phyloP scores from a whole-genome alignment of 1,139 yeast species.

The Wickerhamomyces sp. region DNA sequence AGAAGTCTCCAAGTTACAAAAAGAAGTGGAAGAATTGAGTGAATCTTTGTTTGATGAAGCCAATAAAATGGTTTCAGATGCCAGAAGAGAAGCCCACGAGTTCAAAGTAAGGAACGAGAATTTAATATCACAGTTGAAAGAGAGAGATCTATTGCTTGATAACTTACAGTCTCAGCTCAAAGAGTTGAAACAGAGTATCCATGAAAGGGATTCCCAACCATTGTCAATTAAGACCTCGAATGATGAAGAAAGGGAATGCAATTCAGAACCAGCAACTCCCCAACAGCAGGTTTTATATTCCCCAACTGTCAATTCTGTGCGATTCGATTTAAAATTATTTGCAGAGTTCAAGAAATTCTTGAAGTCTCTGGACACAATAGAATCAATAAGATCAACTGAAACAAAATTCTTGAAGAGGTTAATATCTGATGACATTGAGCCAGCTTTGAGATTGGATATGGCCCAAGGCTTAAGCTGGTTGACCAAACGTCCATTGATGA shows the following conservation, averaged over 20 bases:
- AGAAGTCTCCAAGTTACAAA: slow-evolving; percentile 53
- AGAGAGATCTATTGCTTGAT: slow-evolving; percentile 64
- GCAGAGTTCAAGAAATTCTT: slow-evolving; percentile 32
- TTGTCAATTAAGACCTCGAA: slow-evolving; percentile 14
- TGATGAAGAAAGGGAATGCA: slow-evolving; percentile 9
- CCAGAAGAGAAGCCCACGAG: slow-evolving; percentile 54
- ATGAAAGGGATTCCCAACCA: slow-evolving; percentile 36
- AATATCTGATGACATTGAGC: slow-evolving; percentile 77
- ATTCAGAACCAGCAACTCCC: slow-evolving; percentile 9
- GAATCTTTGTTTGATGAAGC: slow-evolving; percentile 78
- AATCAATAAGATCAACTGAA: slow-evolving; percentile 30
- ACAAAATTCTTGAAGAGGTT: slow-evolving; percentile 57
- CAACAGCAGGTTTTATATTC: slow-evolving; percentile 34
- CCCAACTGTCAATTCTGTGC: slow-evolving; percentile 50
- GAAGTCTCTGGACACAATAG: slow-evolving; percentile 27
- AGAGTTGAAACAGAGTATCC: slow-evolving; percentile 59
- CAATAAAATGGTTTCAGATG: slow-evolving; percentile 71
- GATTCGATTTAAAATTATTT: slow-evolving; percentile 48
- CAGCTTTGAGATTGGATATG: slow-evolving; percentile 51
- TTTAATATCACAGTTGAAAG: slow-evolving; percentile 61
- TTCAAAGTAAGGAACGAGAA: slow-evolving; percentile 44
- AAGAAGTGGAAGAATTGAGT: slow-evolving; percentile 74
- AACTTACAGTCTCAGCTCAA: slow-evolving; percentile 64
- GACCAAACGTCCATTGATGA: slow-evolving; percentile 54
- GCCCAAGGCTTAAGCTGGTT: slow-evolving; percentile 62